These are phyloP conservation scores for Micromonas commoda DNA, from an alignment of 139 green algal genomes.

Conservation along the genomic window DNA sequence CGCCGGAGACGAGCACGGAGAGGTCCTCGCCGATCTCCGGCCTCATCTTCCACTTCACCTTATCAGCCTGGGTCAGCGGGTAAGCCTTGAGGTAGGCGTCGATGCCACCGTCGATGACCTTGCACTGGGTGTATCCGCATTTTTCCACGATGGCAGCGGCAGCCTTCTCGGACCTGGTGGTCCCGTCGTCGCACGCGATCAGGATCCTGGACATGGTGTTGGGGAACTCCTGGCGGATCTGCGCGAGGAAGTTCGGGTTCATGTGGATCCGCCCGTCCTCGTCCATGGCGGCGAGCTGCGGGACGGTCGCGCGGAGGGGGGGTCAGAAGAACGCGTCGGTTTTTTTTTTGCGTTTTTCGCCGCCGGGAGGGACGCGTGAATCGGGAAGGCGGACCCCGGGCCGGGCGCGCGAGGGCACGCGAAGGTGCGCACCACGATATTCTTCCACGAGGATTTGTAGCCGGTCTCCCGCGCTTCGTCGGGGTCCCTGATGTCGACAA, in stretches of 20 bases:
- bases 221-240: slow-evolving; percentile 22
- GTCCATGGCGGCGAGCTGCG: background rate
- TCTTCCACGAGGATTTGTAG: slow-evolving; percentile 23
- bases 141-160: background rate
- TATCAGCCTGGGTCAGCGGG: slow-evolving; percentile 8
- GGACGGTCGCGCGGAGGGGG: too few relatives aligned
- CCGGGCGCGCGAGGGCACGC: too few relatives aligned
- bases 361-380: background rate
- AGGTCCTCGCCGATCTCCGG: slow-evolving; percentile 14
- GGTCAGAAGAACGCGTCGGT: background rate
- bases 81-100: slow-evolving; percentile 19
- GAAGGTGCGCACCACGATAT: slow-evolving; percentile 9
- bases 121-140: slow-evolving; percentile 5
- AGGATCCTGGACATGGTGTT: slow-evolving; percentile 28
- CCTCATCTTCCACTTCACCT: slow-evolving; percentile 7
- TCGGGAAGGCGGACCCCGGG: too few relatives aligned
- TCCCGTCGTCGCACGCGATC: slow-evolving; percentile 28
- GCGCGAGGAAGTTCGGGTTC: slow-evolving; percentile 23
- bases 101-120: slow-evolving; percentile 20
- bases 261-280: background rate
- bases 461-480: slow-evolving; percentile 9
- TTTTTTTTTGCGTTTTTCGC: background rate
- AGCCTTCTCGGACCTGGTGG: background rate
- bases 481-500: slow-evolving; percentile 22
- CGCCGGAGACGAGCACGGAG: slow-evolving; percentile 20